Percentiles rank a stretch among this genome's conserved stretches.
These are phyloP conservation scores for Sabuloglossum arenarium DNA, from an alignment of 495 filamentous ascomycete species.

Conservation along the genomic window DNA sequence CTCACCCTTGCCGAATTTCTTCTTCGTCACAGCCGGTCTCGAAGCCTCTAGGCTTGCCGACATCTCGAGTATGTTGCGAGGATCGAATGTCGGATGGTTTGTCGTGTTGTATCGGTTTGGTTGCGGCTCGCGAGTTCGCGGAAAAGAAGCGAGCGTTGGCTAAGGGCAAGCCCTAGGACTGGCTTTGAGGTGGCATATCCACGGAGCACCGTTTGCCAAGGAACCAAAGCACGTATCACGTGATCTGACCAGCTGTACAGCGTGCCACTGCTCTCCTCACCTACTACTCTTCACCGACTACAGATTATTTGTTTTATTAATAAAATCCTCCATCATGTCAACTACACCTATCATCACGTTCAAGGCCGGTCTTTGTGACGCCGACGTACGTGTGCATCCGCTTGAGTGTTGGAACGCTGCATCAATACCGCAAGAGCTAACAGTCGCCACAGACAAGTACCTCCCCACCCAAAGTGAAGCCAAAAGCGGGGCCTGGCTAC, in stretches of 20 bases:
- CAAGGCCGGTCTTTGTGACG: conserved; percentile 82
- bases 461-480: conserved; percentile 43
- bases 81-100: conserved; percentile 13
- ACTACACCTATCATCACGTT: conserved; percentile 78
- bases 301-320: not conserved
- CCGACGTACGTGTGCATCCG: conserved; percentile 35
- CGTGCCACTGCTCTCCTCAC: not conserved
- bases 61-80: conserved; percentile 26
- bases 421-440: conserved; percentile 3
- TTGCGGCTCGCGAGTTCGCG: not conserved
- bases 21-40: conserved; percentile 38
- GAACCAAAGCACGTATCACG: no score
- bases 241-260: no score
- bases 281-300: not conserved
- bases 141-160: conserved; percentile 3
- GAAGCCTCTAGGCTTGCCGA: conserved; percentile 23
- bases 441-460: conserved; percentile 26
- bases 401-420: no score
- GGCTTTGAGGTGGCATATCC: conserved; percentile 5
- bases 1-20: conserved; percentile 96
- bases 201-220: no score
- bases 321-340: conserved; percentile 37
- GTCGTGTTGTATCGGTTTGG: conserved; percentile 10
- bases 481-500: conserved; percentile 55
- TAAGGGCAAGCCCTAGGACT: conserved; percentile 7